These are phyloP conservation scores for Clarireedia homoeocarpa DNA, from an alignment of 2,329 filamentous ascomycete species.

Conservation along the genomic window DNA sequence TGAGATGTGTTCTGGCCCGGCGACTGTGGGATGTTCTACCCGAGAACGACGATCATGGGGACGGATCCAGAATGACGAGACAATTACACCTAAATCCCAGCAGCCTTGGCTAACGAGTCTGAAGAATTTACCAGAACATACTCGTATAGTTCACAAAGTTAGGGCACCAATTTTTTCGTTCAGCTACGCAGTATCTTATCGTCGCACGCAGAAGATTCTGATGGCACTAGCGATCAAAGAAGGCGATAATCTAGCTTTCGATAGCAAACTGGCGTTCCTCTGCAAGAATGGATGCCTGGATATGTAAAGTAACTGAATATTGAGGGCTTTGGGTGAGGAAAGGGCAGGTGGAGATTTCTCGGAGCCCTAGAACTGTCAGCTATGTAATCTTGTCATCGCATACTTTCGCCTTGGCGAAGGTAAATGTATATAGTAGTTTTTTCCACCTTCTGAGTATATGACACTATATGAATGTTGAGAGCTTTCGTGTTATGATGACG, in stretches of 20 bases:
- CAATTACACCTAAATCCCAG: slow-evolving; percentile 19
- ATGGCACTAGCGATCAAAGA: slow-evolving; percentile 45
- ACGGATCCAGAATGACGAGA: slow-evolving; percentile 24
- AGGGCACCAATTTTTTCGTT: slow-evolving; percentile 28
- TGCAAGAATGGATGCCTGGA: slow-evolving; percentile 28
- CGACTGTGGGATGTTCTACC: slow-evolving; percentile 28
- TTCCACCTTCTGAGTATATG: too few relatives aligned
- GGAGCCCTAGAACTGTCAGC: too few relatives aligned
- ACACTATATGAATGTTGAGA: too few relatives aligned
- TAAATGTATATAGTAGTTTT: too few relatives aligned
- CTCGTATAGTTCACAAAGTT: slow-evolving; percentile 26
- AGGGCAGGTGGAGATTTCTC: too few relatives aligned
- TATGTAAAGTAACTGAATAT: slow-evolving; percentile 22
- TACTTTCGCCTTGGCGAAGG: too few relatives aligned
- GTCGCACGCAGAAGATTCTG: slow-evolving; percentile 45
- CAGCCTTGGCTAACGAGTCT: slow-evolving; percentile 11
- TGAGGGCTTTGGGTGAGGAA: too few relatives aligned
- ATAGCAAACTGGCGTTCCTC: slow-evolving; percentile 29
- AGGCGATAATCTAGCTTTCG: slow-evolving; percentile 21
- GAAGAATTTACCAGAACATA: slow-evolving; percentile 11
- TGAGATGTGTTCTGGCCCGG: slow-evolving; percentile 34
- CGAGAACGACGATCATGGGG: slow-evolving; percentile 9
- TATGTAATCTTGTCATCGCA: too few relatives aligned
- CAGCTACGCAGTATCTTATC: slow-evolving; percentile 29
- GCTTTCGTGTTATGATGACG: too few relatives aligned